A percentile compares a stretch with the other conserved stretches of the same genome.
phyloP scores from a whole-genome alignment of 1,284 basidiomycete genomes.

The Trichosporon ovoides region DNA sequence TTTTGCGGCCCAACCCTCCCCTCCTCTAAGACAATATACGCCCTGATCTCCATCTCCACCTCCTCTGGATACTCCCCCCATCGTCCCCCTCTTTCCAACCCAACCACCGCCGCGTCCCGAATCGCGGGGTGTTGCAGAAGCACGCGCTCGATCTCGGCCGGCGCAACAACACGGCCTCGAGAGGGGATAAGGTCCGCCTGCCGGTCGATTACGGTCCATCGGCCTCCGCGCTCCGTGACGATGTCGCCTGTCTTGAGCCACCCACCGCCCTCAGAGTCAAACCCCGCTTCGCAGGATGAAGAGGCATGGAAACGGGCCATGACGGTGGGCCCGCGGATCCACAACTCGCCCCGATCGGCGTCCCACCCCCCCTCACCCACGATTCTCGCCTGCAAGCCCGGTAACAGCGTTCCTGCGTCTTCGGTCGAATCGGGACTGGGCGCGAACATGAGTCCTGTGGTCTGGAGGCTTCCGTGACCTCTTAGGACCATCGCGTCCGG shows the following conservation, averaged over 20 bases:
- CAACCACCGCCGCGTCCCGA: slow-evolving; percentile 63
- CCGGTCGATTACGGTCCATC: slow-evolving; percentile 38
- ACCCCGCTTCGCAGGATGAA: too few species aligned
- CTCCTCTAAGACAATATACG: not conserved
- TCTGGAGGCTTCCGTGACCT: too few species aligned
- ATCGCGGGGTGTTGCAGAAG: slow-evolving; percentile 66
- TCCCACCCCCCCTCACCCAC: slow-evolving; percentile 50
- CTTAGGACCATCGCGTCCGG: not conserved
- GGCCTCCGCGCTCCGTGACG: slow-evolving; percentile 33
- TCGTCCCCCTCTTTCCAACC: not conserved
- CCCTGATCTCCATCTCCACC: not conserved
- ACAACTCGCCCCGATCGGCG: slow-evolving; percentile 67
- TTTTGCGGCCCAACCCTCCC: not conserved
- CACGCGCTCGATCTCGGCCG: slow-evolving; percentile 71
- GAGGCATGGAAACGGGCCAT: too few species aligned
- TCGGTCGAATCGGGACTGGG: not conserved
- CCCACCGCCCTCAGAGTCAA: too few species aligned
- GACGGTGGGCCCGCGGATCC: slow-evolving; percentile 65
- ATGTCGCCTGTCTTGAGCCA: slow-evolving; percentile 86
- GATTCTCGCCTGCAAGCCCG: slow-evolving; percentile 71
- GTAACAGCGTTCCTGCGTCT: slow-evolving; percentile 52
- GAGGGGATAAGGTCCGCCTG: too few species aligned
- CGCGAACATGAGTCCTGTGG: not conserved
- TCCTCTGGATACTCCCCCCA: too few species aligned
- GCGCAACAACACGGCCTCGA: too few species aligned